A percentile compares a stretch with the other conserved stretches of the same genome.
Evolutionary conservation across 148 eudicot species (phyloP).

Genomic region (Chenopodium formosanum): DNA sequence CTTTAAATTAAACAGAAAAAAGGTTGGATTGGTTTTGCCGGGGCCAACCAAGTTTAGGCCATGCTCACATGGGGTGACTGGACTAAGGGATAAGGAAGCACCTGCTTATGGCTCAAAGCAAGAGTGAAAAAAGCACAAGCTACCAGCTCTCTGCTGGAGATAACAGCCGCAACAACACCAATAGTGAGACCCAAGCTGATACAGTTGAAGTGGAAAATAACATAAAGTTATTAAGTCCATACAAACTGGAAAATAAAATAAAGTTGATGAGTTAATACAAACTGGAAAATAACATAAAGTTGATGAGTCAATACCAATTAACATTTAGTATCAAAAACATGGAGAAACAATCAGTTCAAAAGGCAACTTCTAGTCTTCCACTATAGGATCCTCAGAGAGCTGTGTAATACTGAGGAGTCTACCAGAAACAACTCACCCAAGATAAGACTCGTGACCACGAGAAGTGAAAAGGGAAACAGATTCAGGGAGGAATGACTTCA

Average conservation of each 20-base stretch:
- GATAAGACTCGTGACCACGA: slow-evolving; percentile 89
- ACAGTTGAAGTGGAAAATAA: slow-evolving; percentile 68
- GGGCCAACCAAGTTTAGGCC: background rate
- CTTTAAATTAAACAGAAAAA: too few species aligned
- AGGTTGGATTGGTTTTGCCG: background rate
- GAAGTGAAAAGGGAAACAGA: slow-evolving; percentile 71
- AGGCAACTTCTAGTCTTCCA: background rate
- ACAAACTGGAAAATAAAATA: slow-evolving; percentile 40
- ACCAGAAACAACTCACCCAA: slow-evolving; percentile 50
- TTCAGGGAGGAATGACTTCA: slow-evolving; percentile 61
- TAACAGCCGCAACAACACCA: slow-evolving; percentile 76
- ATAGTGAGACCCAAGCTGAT: slow-evolving; percentile 90
- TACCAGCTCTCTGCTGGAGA: slow-evolving; percentile 64
- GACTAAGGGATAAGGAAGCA: slow-evolving; percentile 27
- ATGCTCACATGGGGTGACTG: background rate
- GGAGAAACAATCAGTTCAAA: slow-evolving; percentile 17
- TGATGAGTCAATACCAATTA: background rate
- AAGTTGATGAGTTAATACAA: too few species aligned
- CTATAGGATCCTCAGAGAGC: background rate
- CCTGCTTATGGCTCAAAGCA: slow-evolving; percentile 96
- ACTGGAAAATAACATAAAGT: too few species aligned
- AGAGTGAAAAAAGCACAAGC: slow-evolving; percentile 70
- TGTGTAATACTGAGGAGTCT: background rate
- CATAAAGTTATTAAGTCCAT: background rate
- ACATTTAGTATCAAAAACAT: background rate